Base-by-base conservation (phyloP, 2,329 filamentous ascomycete species). In the Aspergillus sp. region DNA sequence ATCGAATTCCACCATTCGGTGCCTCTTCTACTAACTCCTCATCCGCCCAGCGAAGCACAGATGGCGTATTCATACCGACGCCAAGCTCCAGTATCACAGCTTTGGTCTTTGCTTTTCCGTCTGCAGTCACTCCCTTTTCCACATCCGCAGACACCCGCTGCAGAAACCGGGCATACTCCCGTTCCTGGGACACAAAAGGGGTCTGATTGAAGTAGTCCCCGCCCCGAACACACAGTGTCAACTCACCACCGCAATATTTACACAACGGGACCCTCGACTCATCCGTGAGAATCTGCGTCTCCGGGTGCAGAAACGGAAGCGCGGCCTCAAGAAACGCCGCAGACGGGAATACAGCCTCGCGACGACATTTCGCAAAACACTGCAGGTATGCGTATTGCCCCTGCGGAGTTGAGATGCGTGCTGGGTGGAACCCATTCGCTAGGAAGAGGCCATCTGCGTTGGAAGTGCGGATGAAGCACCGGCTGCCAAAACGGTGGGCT, bases 381-480 rank as follows among this genome's bases (percentile, higher is more conserved):
- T 68, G 66, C 14, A 68, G 24, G 9, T 51, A 65, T 3, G 45
- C 55, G 47, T 68, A 67, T 8, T 63, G 58, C 2, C 64, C 66
- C 52, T 68, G 66, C 3, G 63, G 66, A 3, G 64, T 68, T 19
- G 63, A 59, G 0, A 66, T 53, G 2, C 50, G 37, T 5, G 46
- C 31, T 3, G 50, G 44, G 2, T 58, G 52, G 44, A 68, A 64
- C 4, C 59, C 64, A 46, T 68, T 65, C 5, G 61, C 58, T 0
- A 56, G 43, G 44, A 68, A 68, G 7, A 61, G 47, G 0, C 62
- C 64, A 14, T 68, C 65, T 1, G 62, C 66, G 44, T 68, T 68
- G 4, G 62, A 60, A 1, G 64, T 68, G n/a, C 65, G 65, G 3
- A 67, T 44, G 17, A 65, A 62, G 11, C 59, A 61, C 3, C 51